Evolutionary conservation across 768 basidiomycete species (phyloP).

Genomic region (Kwoniella mangroviensis): DNA sequence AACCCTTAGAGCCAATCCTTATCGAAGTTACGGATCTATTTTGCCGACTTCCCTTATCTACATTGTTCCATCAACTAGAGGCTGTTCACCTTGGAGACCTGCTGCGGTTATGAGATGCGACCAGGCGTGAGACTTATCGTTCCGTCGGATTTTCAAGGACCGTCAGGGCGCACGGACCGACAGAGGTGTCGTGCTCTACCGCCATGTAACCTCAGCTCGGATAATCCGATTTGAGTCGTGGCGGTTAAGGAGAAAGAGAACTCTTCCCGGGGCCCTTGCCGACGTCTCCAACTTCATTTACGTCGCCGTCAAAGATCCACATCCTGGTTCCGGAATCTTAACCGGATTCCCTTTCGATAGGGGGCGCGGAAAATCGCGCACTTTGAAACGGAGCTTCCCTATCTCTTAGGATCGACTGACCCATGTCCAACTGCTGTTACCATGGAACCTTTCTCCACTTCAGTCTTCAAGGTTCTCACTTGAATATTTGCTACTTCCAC

Average conservation of each 20-base stretch:
- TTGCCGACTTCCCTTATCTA: conserved; percentile 81
- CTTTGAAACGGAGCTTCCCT: conserved; percentile 76
- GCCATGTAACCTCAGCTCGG: conserved; percentile 73
- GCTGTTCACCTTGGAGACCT: conserved; percentile 80
- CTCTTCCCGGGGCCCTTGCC: conserved; percentile 75
- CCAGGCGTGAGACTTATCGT: conserved; percentile 71
- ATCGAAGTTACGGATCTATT: conserved; percentile 75
- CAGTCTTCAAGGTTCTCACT: conserved; percentile 84
- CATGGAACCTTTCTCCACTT: conserved; percentile 87
- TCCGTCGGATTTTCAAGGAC: conserved; percentile 82
- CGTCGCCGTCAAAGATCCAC: conserved; percentile 66
- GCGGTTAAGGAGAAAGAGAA: conserved; percentile 78
- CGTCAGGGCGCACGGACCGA: conserved; percentile 75
- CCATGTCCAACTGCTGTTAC: conserved; percentile 85
- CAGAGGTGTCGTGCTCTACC: conserved; percentile 73
- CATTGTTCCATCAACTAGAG: conserved; percentile 79
- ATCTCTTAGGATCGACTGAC: conserved; percentile 82
- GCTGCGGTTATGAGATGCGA: conserved; percentile 75
- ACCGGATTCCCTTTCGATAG: conserved; percentile 79
- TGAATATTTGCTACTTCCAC: conserved; percentile 88
- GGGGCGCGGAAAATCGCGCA: conserved; percentile 66
- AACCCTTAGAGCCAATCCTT: conserved; percentile 76
- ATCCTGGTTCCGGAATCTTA: conserved; percentile 78
- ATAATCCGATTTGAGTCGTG: conserved; percentile 73
- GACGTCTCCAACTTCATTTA: conserved; percentile 68